phyloP scores from a whole-genome alignment of 352 stramenopile species.

The Globisporangium yorkense region DNA sequence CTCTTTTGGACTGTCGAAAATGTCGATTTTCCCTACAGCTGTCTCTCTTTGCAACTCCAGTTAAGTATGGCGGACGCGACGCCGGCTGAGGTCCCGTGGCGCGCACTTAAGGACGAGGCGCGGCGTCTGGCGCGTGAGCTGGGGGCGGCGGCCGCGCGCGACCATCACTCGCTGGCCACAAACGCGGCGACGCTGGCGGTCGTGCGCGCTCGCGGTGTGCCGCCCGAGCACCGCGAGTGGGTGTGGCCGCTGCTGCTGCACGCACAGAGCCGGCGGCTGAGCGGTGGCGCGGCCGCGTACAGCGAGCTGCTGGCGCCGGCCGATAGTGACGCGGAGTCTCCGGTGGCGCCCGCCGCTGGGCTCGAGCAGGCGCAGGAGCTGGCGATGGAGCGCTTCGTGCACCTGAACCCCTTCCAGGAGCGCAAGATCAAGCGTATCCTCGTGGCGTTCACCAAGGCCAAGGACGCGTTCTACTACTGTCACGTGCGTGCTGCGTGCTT shows the following conservation, averaged over 20 bases:
- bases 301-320: slow-evolving; percentile 35
- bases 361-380: slow-evolving; percentile 68
- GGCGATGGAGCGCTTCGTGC: slow-evolving; percentile 72
- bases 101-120: slow-evolving; percentile 56
- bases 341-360: slow-evolving; percentile 23
- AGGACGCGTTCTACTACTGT: slow-evolving; percentile 63
- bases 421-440: slow-evolving; percentile 80
- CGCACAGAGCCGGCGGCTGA: slow-evolving; percentile 53
- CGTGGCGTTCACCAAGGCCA: slow-evolving; percentile 70
- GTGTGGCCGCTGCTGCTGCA: slow-evolving; percentile 72
- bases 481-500: slow-evolving; percentile 27
- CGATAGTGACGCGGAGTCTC: slow-evolving; percentile 4
- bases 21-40: too few species aligned
- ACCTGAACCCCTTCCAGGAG: slow-evolving; percentile 78
- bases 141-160: slow-evolving; percentile 40
- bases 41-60: slow-evolving; percentile 7
- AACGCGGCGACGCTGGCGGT: slow-evolving; percentile 36
- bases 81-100: slow-evolving; percentile 37
- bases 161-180: slow-evolving; percentile 61
- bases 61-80: background rate
- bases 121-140: slow-evolving; percentile 44
- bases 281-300: slow-evolving; percentile 38
- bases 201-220: slow-evolving; percentile 53
- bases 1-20: too few species aligned
- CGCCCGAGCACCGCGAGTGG: slow-evolving; percentile 69